Percentiles rank a stretch among this genome's conserved stretches.
These are phyloP conservation scores for Neopestalotiopsis rosae DNA, from an alignment of 2,329 filamentous ascomycete species.

Conservation along the genomic window DNA sequence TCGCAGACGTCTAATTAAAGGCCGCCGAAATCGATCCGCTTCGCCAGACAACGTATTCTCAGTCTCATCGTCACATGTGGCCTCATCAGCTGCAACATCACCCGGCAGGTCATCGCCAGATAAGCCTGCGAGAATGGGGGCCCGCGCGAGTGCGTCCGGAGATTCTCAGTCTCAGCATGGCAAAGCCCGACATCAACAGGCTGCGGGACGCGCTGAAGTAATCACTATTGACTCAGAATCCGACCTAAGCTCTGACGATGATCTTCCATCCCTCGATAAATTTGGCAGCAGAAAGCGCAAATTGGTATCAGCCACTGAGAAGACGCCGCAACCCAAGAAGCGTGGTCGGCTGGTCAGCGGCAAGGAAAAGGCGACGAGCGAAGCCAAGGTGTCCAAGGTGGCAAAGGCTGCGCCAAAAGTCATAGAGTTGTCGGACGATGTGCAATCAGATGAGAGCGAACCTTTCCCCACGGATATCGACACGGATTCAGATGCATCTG, in stretches of 20 bases:
- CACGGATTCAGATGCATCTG: slow-evolving; percentile 16
- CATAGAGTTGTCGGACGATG: slow-evolving; percentile 12
- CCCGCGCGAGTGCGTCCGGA: not conserved
- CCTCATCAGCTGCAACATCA: slow-evolving; percentile 35
- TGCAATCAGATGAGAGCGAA: not conserved
- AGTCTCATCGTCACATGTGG: slow-evolving; percentile 33
- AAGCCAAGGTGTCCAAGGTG: slow-evolving; percentile 5
- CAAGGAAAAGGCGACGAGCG: not conserved
- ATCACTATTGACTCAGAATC: slow-evolving; percentile 27
- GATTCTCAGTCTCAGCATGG: slow-evolving; percentile 13
- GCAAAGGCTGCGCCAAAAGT: slow-evolving; percentile 20
- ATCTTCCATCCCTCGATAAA: slow-evolving; percentile 13
- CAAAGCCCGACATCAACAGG: slow-evolving; percentile 21
- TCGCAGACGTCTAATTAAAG: slow-evolving; percentile 36
- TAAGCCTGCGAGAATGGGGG: slow-evolving; percentile 12
- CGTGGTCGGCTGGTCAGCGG: slow-evolving; percentile 6
- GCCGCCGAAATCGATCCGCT: slow-evolving; percentile 31
- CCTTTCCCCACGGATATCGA: not conserved
- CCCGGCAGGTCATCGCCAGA: slow-evolving; percentile 20
- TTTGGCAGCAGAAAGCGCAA: slow-evolving; percentile 30
- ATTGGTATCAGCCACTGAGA: slow-evolving; percentile 15
- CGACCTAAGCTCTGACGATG: slow-evolving; percentile 15
- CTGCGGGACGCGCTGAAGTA: slow-evolving; percentile 6
- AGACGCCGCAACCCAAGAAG: slow-evolving; percentile 9
- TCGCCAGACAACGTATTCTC: slow-evolving; percentile 36